phyloP scores from a whole-genome alignment of 176 grass and related monocot species.

The Microstegium vimineum region DNA sequence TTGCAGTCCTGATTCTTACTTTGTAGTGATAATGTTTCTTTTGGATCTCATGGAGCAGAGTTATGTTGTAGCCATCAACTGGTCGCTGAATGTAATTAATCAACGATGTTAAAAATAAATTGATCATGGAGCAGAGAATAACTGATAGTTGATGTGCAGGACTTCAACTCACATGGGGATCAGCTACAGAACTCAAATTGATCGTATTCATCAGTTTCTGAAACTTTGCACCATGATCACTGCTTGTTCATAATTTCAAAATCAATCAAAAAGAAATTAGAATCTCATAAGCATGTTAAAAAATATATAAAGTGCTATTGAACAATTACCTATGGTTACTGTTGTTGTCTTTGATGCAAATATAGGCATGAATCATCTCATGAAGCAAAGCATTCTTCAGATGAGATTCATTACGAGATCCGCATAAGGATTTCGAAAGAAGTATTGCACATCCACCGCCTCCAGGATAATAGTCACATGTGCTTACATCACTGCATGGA shows the following conservation, averaged over 20 bases:
- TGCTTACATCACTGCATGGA: conserved; percentile 41
- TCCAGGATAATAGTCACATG: conserved; percentile 57
- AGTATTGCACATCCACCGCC: conserved; percentile 66
- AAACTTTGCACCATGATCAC: conserved; percentile 61
- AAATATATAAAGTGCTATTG: neutral
- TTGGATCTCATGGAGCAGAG: conserved; percentile 30
- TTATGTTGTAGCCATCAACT: conserved; percentile 56
- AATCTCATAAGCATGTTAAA: neutral
- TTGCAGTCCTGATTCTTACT: conserved; percentile 33
- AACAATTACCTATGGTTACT: conserved; percentile 44
- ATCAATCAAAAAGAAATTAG: conserved; percentile 8
- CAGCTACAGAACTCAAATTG: conserved; percentile 39
- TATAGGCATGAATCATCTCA: conserved; percentile 82
- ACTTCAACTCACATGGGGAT: conserved; percentile 48
- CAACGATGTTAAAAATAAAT: conserved; percentile 24
- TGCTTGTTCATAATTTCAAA: conserved; percentile 33
- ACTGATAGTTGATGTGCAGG: neutral
- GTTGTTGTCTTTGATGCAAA: conserved; percentile 53
- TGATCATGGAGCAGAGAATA: neutral
- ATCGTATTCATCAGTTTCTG: conserved; percentile 52
- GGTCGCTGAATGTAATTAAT: conserved; percentile 52
- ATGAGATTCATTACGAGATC: conserved; percentile 4
- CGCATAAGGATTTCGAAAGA: conserved; percentile 49
- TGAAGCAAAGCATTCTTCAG: conserved; percentile 74
- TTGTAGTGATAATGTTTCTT: conserved; percentile 36